These are phyloP conservation scores for Rhodotorula kratochvilovae DNA, from an alignment of 768 basidiomycete genomes.

Conservation along the genomic window DNA sequence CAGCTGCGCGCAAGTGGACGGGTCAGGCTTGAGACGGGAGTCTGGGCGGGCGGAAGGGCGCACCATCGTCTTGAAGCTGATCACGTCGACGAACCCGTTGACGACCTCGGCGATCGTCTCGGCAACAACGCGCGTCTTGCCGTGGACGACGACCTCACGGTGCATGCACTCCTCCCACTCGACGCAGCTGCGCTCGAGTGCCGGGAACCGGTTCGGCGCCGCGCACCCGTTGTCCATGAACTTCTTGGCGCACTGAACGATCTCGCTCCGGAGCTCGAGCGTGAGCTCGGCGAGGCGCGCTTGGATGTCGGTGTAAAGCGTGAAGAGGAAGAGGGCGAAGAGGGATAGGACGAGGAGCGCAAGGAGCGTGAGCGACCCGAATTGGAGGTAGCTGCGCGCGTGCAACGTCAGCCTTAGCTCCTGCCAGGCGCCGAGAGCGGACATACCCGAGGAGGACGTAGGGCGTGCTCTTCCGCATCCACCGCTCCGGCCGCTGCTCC, in stretches of 20 bases:
- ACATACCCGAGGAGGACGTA: conserved; percentile 80
- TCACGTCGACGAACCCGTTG: conserved; percentile 92
- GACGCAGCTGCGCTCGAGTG: conserved; percentile 78
- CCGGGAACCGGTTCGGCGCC: conserved; percentile 65
- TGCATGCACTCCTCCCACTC: conserved; percentile 67
- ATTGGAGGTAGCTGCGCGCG: conserved; percentile 68
- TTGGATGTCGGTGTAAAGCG: conserved; percentile 83
- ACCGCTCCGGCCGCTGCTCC: conserved; percentile 7
- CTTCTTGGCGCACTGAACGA: conserved; percentile 73
- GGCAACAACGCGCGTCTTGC: conserved; percentile 82
- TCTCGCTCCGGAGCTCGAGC: conserved; percentile 88
- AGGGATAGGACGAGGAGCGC: conserved; percentile 79
- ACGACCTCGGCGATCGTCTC: conserved; percentile 94
- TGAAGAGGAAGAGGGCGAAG: conserved; percentile 76
- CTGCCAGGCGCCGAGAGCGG: conserved; percentile 10
- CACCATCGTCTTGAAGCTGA: conserved; percentile 95
- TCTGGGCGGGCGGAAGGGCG: not conserved
- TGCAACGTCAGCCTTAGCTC: not conserved
- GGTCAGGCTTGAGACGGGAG: no score
- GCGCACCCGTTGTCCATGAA: conserved; percentile 81
- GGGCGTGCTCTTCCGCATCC: conserved; percentile 50
- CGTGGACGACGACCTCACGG: conserved; percentile 80
- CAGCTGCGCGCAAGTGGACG: conserved; percentile 37
- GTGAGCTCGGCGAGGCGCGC: conserved; percentile 82
- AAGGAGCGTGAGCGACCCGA: conserved; percentile 85